Percentiles rank a stretch among this genome's conserved stretches.
These are phyloP conservation scores for Chlamydomonas incerta DNA, from an alignment of 139 green algal species.

Conservation along the genomic window DNA sequence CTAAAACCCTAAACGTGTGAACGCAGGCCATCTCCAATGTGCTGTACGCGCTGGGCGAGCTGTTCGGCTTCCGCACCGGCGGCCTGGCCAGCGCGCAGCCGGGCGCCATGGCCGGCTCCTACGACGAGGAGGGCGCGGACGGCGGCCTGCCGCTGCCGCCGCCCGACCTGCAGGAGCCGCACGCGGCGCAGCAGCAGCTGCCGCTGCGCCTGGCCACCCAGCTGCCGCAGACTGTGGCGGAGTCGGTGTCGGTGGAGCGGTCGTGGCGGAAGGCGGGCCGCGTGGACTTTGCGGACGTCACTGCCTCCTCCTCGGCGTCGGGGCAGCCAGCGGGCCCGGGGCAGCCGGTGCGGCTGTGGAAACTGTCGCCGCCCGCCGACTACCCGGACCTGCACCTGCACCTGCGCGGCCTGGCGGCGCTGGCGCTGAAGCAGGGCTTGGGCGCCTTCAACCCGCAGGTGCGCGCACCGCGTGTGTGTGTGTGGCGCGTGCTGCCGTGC, in stretches of 20 bases:
- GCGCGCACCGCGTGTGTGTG: background rate
- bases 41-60: conserved; percentile 3
- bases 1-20: too few relatives aligned
- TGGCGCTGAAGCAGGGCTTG: background rate
- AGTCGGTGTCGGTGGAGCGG: too few relatives aligned
- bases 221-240: too few relatives aligned
- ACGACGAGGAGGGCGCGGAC: background rate
- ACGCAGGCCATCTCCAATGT: conserved; percentile 6
- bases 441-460: background rate
- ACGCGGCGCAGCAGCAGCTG: too few relatives aligned
- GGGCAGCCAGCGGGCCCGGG: background rate
- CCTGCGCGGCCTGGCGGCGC: background rate
- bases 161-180: too few relatives aligned
- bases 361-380: background rate
- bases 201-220: too few relatives aligned
- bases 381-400: background rate
- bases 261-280: too few relatives aligned
- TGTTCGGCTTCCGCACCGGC: background rate
- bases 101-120: background rate
- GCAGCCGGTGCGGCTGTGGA: background rate
- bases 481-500: too few relatives aligned
- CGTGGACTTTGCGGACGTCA: too few relatives aligned
- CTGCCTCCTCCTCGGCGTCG: background rate
- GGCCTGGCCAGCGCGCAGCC: too few relatives aligned
- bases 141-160: background rate